These are phyloP conservation scores for Leccinum sublutescens DNA, from an alignment of 768 basidiomycete genomes.

Conservation along the genomic window DNA sequence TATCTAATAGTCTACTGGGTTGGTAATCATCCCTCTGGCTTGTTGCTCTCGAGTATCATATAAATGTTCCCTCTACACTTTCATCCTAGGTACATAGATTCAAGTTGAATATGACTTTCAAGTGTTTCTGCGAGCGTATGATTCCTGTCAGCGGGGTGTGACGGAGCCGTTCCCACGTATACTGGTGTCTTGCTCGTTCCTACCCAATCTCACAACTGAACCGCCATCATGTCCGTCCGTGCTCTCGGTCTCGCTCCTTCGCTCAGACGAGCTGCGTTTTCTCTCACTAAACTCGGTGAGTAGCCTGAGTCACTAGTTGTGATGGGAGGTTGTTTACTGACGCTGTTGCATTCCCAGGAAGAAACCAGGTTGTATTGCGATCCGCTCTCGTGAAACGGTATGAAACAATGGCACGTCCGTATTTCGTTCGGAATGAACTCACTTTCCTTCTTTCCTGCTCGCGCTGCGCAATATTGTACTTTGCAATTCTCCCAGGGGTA, in stretches of 20 bases:
- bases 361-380: conserved; percentile 40
- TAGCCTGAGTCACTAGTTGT: background rate
- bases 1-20: background rate
- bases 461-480: background rate
- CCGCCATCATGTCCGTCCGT: conserved; percentile 44
- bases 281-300: conserved; percentile 12
- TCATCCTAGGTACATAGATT: background rate
- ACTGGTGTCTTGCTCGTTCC: background rate
- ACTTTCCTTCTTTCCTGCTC: background rate
- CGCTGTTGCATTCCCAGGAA: conserved; percentile 28
- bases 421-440: background rate
- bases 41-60: conserved; percentile 12
- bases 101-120: background rate
- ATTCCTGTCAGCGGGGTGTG: conserved; percentile 5
- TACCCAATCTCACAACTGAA: conserved; percentile 11
- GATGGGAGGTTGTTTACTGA: background rate
- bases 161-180: conserved; percentile 20
- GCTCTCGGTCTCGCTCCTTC: conserved; percentile 58
- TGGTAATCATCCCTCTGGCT: conserved; percentile 3
- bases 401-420: background rate
- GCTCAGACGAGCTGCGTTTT: conserved; percentile 53
- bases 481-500: conserved; percentile 34
- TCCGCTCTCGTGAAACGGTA: conserved; percentile 43
- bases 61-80: conserved; percentile 5
- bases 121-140: conserved; percentile 5